Evolutionary conservation across 169 alveolate genomes (phyloP).

Genomic region (Plasmodium gaboni): DNA sequence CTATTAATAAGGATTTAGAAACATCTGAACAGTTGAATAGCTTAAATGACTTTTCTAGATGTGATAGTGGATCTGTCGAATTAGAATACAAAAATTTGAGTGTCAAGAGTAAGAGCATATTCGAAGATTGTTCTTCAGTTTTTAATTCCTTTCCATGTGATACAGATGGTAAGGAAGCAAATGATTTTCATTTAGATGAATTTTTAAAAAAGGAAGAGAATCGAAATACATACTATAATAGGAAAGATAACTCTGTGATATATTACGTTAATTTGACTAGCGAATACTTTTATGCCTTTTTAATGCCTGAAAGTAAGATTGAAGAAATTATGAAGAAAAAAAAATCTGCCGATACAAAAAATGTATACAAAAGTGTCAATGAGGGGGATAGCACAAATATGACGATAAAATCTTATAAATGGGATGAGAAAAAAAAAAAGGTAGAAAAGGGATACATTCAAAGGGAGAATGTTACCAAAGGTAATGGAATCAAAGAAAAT

Average conservation of each 20-base stretch:
- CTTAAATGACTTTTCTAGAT: not conserved
- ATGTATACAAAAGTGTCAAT: constrained; percentile 7
- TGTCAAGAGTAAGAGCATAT: constrained; percentile 23
- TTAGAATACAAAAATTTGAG: constrained; percentile 3
- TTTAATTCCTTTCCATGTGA: constrained; percentile 44
- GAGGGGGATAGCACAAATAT: not conserved
- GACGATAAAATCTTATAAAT: not conserved
- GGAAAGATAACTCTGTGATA: constrained; percentile 59
- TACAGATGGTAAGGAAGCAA: constrained; percentile 9
- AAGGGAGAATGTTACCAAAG: not conserved
- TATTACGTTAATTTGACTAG: constrained; percentile 74
- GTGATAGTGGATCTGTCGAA: constrained; percentile 2
- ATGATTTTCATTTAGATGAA: constrained; percentile 41
- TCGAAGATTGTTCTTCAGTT: constrained; percentile 59
- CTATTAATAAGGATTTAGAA: not conserved
- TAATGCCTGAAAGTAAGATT: constrained; percentile 40
- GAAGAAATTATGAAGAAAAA: constrained; percentile 29
- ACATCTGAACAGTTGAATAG: constrained; percentile 7
- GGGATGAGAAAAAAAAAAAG: not conserved
- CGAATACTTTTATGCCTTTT: constrained; percentile 72
- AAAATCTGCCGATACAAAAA: not conserved
- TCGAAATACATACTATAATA: constrained; percentile 2
- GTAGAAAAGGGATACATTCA: constrained; percentile 1
- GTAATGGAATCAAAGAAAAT: not conserved
- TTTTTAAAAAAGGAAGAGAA: constrained; percentile 60